Evolutionary conservation across 768 basidiomycete species (phyloP).

Genomic region (Podaxis sp.): DNA sequence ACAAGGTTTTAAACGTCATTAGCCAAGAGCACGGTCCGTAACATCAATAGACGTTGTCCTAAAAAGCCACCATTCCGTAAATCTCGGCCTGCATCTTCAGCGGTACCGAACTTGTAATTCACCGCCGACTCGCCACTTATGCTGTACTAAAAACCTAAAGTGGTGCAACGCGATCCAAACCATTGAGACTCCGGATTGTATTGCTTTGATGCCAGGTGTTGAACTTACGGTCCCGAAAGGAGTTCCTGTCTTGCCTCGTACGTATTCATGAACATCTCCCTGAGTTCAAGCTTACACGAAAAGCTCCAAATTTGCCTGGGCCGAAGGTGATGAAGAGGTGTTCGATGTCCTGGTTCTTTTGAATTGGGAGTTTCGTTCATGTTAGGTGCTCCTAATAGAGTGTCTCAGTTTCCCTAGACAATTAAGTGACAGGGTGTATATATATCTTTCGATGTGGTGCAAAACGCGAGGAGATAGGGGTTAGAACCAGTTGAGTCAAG

Average conservation of each 20-base stretch:
- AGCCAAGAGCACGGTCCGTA: neutral
- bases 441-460: neutral
- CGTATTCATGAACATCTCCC: neutral
- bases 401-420: neutral
- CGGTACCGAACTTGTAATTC: neutral
- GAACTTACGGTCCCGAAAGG: neutral
- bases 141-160: neutral
- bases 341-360: neutral
- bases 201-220: neutral
- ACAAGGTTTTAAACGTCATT: neutral
- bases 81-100: neutral
- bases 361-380: neutral
- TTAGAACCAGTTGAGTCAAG: neutral
- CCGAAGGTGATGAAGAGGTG: neutral
- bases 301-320: neutral
- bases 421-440: neutral
- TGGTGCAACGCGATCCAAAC: neutral
- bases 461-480: neutral
- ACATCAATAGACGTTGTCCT: neutral
- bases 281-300: neutral
- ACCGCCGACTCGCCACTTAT: neutral
- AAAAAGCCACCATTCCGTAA: neutral
- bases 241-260: neutral
- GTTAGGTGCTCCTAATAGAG: neutral
- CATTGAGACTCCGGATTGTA: neutral